These are phyloP conservation scores for Lunasporangiospora selenospora DNA, from an alignment of 192 early-diverging fungal species.

Conservation along the genomic window DNA sequence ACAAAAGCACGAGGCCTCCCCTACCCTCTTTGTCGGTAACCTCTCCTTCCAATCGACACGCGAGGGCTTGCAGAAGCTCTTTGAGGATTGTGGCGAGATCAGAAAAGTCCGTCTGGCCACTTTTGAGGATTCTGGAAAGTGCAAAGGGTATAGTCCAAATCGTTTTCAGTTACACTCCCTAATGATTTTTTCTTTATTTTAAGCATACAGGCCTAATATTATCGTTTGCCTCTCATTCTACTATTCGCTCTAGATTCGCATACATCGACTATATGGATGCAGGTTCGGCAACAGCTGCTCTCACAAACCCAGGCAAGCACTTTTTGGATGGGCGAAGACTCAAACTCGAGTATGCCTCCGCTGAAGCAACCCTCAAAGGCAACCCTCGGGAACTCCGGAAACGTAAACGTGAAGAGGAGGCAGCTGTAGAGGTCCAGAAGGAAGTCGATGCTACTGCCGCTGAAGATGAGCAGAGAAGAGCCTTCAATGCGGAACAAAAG, in stretches of 20 bases:
- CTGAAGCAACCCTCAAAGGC: constrained; percentile 68
- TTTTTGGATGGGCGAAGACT: constrained; percentile 62
- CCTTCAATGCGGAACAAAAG: constrained; percentile 33
- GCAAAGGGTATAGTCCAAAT: constrained; percentile 68
- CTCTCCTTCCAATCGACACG: constrained; percentile 63
- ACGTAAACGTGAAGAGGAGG: constrained; percentile 45
- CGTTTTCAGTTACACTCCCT: neutral
- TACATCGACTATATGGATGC: constrained; percentile 72
- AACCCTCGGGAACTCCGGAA: constrained; percentile 67
- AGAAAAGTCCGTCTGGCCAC: constrained; percentile 73
- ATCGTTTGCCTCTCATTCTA: too few species aligned
- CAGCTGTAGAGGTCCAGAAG: constrained; percentile 19
- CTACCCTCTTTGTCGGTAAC: constrained; percentile 76
- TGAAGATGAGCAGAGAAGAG: constrained; percentile 13
- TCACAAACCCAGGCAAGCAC: constrained; percentile 61
- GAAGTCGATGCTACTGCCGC: constrained; percentile 9
- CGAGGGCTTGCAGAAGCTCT: constrained; percentile 58
- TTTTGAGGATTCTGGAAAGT: constrained; percentile 78
- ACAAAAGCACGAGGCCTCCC: constrained; percentile 62
- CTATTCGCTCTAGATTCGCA: constrained; percentile 57
- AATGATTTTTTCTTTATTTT: neutral
- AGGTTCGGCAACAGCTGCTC: constrained; percentile 67
- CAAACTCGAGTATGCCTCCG: constrained; percentile 73
- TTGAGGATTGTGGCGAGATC: constrained; percentile 68
- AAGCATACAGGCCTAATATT: too few species aligned